Evolutionary conservation across 192 early-diverging fungal species (phyloP).

Genomic region (Entomortierella beljakovae): DNA sequence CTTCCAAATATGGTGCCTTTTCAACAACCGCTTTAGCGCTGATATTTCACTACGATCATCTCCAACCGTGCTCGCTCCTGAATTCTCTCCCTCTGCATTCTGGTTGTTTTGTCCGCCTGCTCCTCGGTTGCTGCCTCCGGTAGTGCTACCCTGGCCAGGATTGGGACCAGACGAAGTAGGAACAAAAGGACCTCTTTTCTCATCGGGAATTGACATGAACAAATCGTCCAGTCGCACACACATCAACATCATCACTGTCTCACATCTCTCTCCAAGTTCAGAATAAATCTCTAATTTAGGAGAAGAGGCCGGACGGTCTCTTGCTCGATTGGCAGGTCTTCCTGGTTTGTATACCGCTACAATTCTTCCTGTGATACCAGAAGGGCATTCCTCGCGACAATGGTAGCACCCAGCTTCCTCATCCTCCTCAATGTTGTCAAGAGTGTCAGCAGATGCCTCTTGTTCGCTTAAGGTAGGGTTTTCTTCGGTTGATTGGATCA

Average conservation of each 20-base stretch:
- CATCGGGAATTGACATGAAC: slow-evolving; percentile 38
- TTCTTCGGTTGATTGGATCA: background rate
- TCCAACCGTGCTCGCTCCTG: background rate
- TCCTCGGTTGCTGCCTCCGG: background rate
- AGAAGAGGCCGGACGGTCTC: slow-evolving; percentile 30
- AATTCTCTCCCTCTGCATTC: background rate
- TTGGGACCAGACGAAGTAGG: background rate
- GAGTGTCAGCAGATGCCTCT: background rate
- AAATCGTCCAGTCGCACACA: slow-evolving; percentile 40
- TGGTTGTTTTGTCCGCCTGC: background rate
- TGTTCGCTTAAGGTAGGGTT: slow-evolving; percentile 6
- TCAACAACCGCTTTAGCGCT: slow-evolving; percentile 3
- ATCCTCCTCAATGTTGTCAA: slow-evolving; percentile 11
- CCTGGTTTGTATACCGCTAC: slow-evolving; percentile 41
- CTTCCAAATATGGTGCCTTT: background rate
- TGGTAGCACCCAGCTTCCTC: slow-evolving; percentile 35
- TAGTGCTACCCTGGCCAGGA: background rate
- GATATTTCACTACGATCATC: background rate
- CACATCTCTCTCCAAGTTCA: slow-evolving; percentile 38
- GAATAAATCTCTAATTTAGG: slow-evolving; percentile 28
- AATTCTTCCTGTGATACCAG: slow-evolving; percentile 19
- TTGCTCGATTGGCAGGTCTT: slow-evolving; percentile 26
- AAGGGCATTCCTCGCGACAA: slow-evolving; percentile 26
- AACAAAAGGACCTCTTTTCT: slow-evolving; percentile 27
- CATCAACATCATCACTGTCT: slow-evolving; percentile 51